A percentile compares a stretch with the other conserved stretches of the same genome.
Evolutionary conservation across 768 basidiomycete genomes (phyloP).

Genomic region (Lactarius trivialis): DNA sequence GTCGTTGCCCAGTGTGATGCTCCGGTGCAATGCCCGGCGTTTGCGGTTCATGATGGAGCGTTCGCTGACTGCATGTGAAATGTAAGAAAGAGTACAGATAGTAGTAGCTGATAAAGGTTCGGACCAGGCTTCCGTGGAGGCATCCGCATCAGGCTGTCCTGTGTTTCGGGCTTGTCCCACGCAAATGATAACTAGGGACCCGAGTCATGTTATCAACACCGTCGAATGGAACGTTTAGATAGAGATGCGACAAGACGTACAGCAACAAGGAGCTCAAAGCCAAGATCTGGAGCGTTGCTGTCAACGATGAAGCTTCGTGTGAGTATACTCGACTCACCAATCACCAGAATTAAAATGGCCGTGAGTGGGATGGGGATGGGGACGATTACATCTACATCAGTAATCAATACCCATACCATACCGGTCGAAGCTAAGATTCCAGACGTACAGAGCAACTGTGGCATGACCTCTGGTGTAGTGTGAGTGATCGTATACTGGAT

Average conservation of each 20-base stretch:
- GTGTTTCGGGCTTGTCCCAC: slow-evolving; percentile 63
- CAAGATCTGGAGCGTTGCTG: slow-evolving; percentile 44
- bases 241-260: slow-evolving; percentile 33
- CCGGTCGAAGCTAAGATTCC: background rate
- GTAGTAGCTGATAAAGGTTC: slow-evolving; percentile 5
- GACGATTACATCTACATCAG: slow-evolving; percentile 50
- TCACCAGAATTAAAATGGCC: slow-evolving; percentile 64
- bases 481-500: slow-evolving; percentile 66
- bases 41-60: slow-evolving; percentile 48
- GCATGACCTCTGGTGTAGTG: slow-evolving; percentile 63
- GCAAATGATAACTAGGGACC: slow-evolving; percentile 53
- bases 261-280: slow-evolving; percentile 61
- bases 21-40: slow-evolving; percentile 49
- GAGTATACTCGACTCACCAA: slow-evolving; percentile 37
- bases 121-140: slow-evolving; percentile 58
- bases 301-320: background rate
- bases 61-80: slow-evolving; percentile 41
- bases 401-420: background rate
- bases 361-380: slow-evolving; percentile 60
- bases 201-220: background rate
- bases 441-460: slow-evolving; percentile 54
- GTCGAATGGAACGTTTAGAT: background rate
- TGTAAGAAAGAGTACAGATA: background rate
- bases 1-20: slow-evolving; percentile 47
- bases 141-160: slow-evolving; percentile 62